Evolutionary conservation across 257 asterid genomes (phyloP).

Genomic region (Prunella vulgaris): DNA sequence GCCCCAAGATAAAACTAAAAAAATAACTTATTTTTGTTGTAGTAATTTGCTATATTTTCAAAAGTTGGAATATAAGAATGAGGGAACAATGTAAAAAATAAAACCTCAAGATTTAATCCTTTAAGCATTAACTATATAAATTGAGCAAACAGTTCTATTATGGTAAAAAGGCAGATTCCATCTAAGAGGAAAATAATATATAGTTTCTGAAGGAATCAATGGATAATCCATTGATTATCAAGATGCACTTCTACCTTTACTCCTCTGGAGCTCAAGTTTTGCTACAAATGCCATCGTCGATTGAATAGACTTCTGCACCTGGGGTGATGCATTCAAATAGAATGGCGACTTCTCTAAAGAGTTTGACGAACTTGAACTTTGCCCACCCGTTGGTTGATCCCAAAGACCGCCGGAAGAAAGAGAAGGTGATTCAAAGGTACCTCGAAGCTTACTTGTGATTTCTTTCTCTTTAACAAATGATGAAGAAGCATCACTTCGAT

Average conservation of each 20-base stretch:
- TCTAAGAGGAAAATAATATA: too few relatives aligned
- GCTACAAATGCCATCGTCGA: slow-evolving; percentile 77
- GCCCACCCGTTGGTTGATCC: slow-evolving; percentile 29
- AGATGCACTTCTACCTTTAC: slow-evolving; percentile 22
- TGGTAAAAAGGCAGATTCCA: too few relatives aligned
- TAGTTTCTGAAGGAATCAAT: too few relatives aligned
- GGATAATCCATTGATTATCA: too few relatives aligned
- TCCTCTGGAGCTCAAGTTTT: slow-evolving; percentile 54
- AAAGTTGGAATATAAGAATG: too few relatives aligned
- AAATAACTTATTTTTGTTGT: too few relatives aligned
- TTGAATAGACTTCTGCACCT: slow-evolving; percentile 55
- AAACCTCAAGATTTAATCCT: too few relatives aligned
- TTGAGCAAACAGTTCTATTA: too few relatives aligned
- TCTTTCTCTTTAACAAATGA: background rate
- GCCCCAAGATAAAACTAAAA: too few relatives aligned
- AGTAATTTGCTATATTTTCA: too few relatives aligned
- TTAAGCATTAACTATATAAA: too few relatives aligned
- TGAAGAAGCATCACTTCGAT: slow-evolving; percentile 17
- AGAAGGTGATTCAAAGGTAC: slow-evolving; percentile 20
- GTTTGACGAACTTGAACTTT: slow-evolving; percentile 20
- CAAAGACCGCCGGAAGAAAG: slow-evolving; percentile 25
- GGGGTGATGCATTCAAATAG: slow-evolving; percentile 40
- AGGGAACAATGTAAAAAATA: too few relatives aligned
- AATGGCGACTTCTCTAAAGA: slow-evolving; percentile 30
- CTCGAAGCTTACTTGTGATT: slow-evolving; percentile 18